Base-by-base conservation (phyloP, 805 yeast species). In the Wickerhamiella azymoides region DNA sequence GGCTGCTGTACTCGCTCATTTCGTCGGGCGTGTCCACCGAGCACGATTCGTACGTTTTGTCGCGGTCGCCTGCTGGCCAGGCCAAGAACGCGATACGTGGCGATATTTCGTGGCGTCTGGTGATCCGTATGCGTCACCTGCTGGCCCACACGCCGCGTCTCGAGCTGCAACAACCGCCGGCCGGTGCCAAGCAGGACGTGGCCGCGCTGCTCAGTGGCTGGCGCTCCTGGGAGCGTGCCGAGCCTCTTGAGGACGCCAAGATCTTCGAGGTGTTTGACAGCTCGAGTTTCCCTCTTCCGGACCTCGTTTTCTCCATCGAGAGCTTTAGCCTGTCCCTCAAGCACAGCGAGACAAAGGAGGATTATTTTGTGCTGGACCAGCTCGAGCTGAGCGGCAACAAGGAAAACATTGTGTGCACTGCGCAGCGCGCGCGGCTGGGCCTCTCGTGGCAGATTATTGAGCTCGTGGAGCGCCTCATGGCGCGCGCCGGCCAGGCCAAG, bases 31-130 rank as follows among this genome's bases (percentile, higher is more conserved):
- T 62, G 54, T 70, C 71, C 26, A 73, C 86, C 37, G 77, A 77
- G 42, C 83, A 83, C 50, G 97, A 92, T 55, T 93, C 97, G 0
- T 77, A 84, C 5, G 95, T 86, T 16, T 71, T 89, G 44, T 88
- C 96, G 1, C 80, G 85, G 43, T 80, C 96, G 0, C 79, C 82
- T 54, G 76, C 85, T 26, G 73, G 84, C 40, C 69, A 95, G 45
- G 72, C 86, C 2, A 69, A 71, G 16, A 73, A 77, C 19, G 96
- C 88, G 62, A 76, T 85, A 1, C 68, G 98, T 51, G 74, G 79
- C 19, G 75, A 77, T 49, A 84, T 85, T 53, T 77, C 93, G 55
- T 92, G 98, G 98, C 82, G 84, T 54, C 72, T 88, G 17, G 67
- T 84, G 37, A 76, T 85, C 1, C 70, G 95, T 32, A 62, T 92